Percentiles rank a stretch among this genome's conserved stretches.
Evolutionary conservation across 345 rosid species (phyloP).

Genomic region (Atalantia buxifolia): DNA sequence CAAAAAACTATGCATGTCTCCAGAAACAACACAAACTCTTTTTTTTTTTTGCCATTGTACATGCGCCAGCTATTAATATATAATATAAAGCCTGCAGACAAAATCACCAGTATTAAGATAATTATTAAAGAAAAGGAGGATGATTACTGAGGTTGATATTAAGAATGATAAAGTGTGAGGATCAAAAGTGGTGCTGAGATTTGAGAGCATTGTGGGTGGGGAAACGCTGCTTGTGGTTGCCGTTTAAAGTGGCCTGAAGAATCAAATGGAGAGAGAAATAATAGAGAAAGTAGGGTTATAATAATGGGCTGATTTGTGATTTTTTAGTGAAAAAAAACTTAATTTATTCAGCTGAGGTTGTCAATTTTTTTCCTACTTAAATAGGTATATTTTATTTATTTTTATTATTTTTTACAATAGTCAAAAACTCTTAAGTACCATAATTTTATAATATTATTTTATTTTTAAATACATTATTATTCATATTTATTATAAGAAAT

Average conservation of each 20-base stretch:
- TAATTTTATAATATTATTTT: no score
- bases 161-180: background rate
- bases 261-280: background rate
- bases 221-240: slow-evolving; percentile 1
- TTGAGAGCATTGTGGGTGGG: slow-evolving; percentile 4
- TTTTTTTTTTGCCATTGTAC: background rate
- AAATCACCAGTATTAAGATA: background rate
- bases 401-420: no score
- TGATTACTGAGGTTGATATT: background rate
- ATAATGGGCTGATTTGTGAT: background rate
- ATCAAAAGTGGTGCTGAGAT: background rate
- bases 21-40: background rate
- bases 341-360: fast-evolving
- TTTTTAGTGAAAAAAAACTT: no score
- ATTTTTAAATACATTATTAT: no score
- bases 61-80: background rate
- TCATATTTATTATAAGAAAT: no score
- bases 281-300: background rate
- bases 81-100: background rate
- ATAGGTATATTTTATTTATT: no score
- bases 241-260: background rate
- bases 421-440: no score
- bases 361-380: fast-evolving
- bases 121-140: background rate
- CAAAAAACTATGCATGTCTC: background rate